Base-by-base conservation (phyloP, 345 rosid genomes). In the Salix brachista region DNA sequence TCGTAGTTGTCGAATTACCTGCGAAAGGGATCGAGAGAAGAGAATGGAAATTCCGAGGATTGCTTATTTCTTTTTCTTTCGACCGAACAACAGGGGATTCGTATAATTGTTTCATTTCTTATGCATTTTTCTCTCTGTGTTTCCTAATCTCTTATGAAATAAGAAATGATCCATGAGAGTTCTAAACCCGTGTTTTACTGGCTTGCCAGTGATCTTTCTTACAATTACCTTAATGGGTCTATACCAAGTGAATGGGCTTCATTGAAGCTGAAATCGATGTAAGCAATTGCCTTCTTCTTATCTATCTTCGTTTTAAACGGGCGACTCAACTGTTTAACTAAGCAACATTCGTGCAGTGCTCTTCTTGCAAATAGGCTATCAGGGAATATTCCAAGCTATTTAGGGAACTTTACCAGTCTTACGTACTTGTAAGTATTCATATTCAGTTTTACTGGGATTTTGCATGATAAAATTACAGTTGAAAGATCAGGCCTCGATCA, bases 231-330 rank as follows among this genome's bases (percentile, higher is more conserved):
- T 42, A 83, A 64, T 34, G 94, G 94, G 72, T 77, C 78, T 44
- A 78, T 90, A 71, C 92, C 92, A 39, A 78, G 2, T 44, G 89
- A 90, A 83, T 89, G 91, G 92, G 77, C 91, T 71, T 69, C 72
- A n/a, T 70, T 84, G 80, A 83, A 79, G 26, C 76, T 90, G 75
- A 86, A 83, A 13, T 64, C 1, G 30, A 85, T 90, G 94, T 90
- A 80, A 90, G 91, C 70, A 69, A 26, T 41, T 68, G 69, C 28
- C 54, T 14, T 68, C 62, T 52, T 42, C 64, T 42, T 72, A 32
- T 67, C 62, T 41, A 62, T 10, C 44, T 2, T 5, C 32, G 0
- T 5, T 64, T 74, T 65, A 5, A n/a, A 62, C 39, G 19, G 21
- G 56, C 41, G 26, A 60, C 18, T 16, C 14, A n/a, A 36, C 21